Conservation (phyloP, 345 rosid species). For the Melaleuca quinquenervia region DNA sequence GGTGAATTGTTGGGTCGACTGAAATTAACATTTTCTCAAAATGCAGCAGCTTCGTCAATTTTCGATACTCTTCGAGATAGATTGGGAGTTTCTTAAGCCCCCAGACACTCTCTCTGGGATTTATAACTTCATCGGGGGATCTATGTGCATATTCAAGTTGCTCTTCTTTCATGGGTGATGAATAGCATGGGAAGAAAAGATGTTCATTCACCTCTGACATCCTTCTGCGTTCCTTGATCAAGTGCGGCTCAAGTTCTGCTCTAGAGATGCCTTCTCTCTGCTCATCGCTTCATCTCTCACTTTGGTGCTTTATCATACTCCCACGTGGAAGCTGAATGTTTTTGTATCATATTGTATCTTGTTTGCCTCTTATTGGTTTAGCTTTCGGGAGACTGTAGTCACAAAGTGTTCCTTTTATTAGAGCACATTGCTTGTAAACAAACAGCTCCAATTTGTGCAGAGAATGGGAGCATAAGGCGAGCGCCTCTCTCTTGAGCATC, state of each 20-base stretch:
- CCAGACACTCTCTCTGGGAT: not conserved
- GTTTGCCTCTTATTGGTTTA: not conserved
- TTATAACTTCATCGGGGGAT: not conserved
- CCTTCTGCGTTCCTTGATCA: not conserved
- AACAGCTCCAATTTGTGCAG: not conserved
- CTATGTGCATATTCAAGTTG: not conserved
- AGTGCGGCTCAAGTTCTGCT: not conserved
- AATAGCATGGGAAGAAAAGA: not conserved
- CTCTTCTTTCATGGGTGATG: not conserved
- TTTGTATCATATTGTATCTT: not conserved
- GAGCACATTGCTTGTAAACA: not conserved
- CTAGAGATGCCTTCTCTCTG: not conserved
- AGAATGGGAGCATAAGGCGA: not conserved
- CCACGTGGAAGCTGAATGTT: not conserved
- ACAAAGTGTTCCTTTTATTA: not conserved
- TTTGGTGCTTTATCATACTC: not conserved
- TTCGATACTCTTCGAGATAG: slow-evolving; percentile 77
- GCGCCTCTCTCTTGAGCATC: not conserved
- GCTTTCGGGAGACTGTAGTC: not conserved
- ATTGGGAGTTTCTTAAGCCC: slow-evolving; percentile 44
- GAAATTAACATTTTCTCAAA: slow-evolving; percentile 74
- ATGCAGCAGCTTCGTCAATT: slow-evolving; percentile 69
- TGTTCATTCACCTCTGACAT: not conserved
- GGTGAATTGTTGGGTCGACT: slow-evolving; percentile 87
- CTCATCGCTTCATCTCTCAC: not conserved